Conservation (phyloP, 208 protist genomes). For the Acanthamoeba healyi region DNA sequence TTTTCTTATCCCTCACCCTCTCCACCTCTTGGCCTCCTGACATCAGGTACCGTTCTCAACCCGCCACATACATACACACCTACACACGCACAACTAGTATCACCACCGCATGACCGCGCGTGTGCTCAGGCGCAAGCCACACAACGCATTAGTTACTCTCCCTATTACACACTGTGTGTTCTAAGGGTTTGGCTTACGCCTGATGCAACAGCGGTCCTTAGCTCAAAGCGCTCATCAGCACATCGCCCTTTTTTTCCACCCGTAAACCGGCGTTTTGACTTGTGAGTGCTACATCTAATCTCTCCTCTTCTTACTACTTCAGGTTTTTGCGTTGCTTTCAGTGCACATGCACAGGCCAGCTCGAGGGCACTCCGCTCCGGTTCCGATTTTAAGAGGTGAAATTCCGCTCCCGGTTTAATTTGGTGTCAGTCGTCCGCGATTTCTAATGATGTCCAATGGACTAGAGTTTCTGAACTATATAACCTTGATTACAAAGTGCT, state of each 20-base stretch:
- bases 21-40: background rate
- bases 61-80: background rate
- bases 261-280: slow-evolving; percentile 52
- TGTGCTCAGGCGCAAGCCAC: background rate
- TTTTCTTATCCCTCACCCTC: background rate
- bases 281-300: slow-evolving; percentile 27
- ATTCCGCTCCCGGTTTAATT: background rate
- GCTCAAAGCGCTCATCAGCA: slow-evolving; percentile 25
- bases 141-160: slow-evolving; percentile 51
- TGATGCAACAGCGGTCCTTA: slow-evolving; percentile 25
- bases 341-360: too few species aligned
- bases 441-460: slow-evolving; percentile 53
- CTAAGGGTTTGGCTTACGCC: slow-evolving; percentile 25
- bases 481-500: background rate
- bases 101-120: background rate
- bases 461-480: slow-evolving; percentile 57
- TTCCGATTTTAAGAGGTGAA: background rate
- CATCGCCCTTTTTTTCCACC: slow-evolving; percentile 40
- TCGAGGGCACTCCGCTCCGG: background rate
- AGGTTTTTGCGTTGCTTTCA: too few species aligned
- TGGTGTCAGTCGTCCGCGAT: background rate
- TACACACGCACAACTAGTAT: background rate
- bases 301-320: background rate
- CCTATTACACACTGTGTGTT: background rate
- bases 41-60: background rate